Evolutionary conservation across 2,329 filamentous ascomycete species (phyloP), one percentile per base, ranked within the genome.

Genomic region (Colletotrichum scovillei): DNA sequence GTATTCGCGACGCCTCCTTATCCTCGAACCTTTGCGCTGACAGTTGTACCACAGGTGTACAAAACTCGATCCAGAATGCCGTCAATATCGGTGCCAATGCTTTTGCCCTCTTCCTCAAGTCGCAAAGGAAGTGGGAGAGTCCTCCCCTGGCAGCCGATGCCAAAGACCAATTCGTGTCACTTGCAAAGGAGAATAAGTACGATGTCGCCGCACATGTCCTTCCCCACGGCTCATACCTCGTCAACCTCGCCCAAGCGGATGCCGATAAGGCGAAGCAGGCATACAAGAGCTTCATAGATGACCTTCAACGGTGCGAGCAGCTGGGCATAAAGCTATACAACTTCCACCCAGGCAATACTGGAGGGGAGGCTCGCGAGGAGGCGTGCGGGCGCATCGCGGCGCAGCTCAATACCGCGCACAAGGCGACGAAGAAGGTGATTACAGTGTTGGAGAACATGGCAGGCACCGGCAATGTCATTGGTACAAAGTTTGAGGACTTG

Each of bases 361-460:
- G 93, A 69, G 91, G 92, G 59, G 89, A 89, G 42, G 87, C 89
- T 4, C 90, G 92, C 46, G 85, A 88, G 0, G 92, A 91, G 24
- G 95, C 95, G 4, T 92, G 97, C 70, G 86, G 84, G 16, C 91
- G 97, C 52, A 94, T 99, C 63, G 95, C 97, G 1, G 86, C 88
- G 55, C 93, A 95, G 78, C 88, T 99, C 63, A 98, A 98, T 80
- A 89, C 89, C 72, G 93, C 95, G 0, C 94, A 98, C 79, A 87
- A 88, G 67, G 94, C 92, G 70, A 97, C 94, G 0, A 88, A 87
- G 53, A 88, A 87, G 1, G 96, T 98, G 1, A 87, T 96, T 46
- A 97, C 95, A 0, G 89, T 98, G 0, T 86, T 99, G 4, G 97
- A 99, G 84, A 98, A 97, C 74, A 98, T 98, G 95, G 97, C 96